Evolutionary conservation across 129 eudicot species (phyloP), one percentile per base, ranked within the genome.

Genomic region (Erigeron canadensis): DNA sequence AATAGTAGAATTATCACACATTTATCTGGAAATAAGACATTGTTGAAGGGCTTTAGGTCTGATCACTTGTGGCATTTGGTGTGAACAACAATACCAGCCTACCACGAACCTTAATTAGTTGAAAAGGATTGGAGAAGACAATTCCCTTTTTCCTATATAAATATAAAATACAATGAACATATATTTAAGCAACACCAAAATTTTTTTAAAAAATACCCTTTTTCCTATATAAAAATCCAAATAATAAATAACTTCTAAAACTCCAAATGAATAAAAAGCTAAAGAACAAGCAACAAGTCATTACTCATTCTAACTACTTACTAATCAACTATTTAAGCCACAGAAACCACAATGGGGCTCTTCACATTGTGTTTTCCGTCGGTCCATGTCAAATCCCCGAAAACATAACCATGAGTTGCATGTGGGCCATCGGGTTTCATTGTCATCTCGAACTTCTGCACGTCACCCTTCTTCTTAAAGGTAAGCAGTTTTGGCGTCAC

Each of bases 371-470:
- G 93, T 50, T 16, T 53, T 1, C 89, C 91, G 72, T 89, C 92
- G 4, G 91, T 76, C 99, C 99, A 94, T 46, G 73, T 41, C 67
- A 90, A 53, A 56, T 79, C 65, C 18, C 99, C 99, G 42, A 86
- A 90, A 18, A 28, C 84, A 69, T 84, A 82, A 9, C 42, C 82
- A 5, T 18, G 23, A 18, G 7, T 34, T 0, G 7, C 73, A 10
- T 11, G 67, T 41, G 22, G 48, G 45, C 39, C 66, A 43, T 71
- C 69, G 38, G 40, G 71, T 71, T 69, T 79, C 23, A 89, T 12
- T 7, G 54, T 78, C 71, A 89, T 4, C 79, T 80, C 66, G 64
- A 86, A 89, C 65, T 46, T 76, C 70, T 84, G 80, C 34, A 77
- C 92, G 34, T 89, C 78, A n/a, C 85, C 88, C 44, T 50, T 54